These are phyloP conservation scores for Schrenkiella parvula DNA, from an alignment of 345 rosid species.

Conservation along the genomic window DNA sequence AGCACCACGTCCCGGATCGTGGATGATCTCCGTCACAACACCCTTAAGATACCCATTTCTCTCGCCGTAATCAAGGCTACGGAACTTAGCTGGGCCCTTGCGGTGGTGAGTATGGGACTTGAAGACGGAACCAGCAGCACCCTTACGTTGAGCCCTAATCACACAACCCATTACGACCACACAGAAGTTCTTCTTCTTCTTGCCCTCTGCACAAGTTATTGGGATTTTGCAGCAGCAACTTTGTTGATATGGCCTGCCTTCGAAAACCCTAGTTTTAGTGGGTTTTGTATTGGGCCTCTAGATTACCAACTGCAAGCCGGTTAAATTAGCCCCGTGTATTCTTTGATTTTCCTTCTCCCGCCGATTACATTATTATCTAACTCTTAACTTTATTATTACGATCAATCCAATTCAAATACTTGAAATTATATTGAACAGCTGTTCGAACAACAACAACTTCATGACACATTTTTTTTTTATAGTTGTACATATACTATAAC, in stretches of 20 bases:
- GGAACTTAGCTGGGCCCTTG: constrained; percentile 67
- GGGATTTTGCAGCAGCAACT: not conserved
- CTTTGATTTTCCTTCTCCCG: no score
- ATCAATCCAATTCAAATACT: no score
- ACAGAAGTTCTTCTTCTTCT: not conserved
- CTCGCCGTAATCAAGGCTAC: constrained; percentile 58
- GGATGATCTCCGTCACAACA: constrained; percentile 26
- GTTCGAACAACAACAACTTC: no score
- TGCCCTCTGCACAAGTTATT: not conserved
- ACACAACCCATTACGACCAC: constrained; percentile 49
- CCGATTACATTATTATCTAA: no score
- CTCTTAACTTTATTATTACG: no score
- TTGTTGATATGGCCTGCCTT: not conserved
- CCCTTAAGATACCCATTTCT: constrained; percentile 47
- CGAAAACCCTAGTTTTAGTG: not conserved
- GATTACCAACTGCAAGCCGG: no score
- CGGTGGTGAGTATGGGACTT: constrained; percentile 68
- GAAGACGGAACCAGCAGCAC: constrained; percentile 73
- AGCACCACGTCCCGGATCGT: constrained; percentile 32
- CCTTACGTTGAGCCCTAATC: constrained; percentile 65
- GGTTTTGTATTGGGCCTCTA: not conserved
- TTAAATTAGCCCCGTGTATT: no score
- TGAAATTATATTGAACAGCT: no score
- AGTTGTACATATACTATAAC: no score
- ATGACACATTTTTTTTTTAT: no score